phyloP scores from a whole-genome alignment of 495 filamentous ascomycete species.

The Hyaloscypha variabilis region DNA sequence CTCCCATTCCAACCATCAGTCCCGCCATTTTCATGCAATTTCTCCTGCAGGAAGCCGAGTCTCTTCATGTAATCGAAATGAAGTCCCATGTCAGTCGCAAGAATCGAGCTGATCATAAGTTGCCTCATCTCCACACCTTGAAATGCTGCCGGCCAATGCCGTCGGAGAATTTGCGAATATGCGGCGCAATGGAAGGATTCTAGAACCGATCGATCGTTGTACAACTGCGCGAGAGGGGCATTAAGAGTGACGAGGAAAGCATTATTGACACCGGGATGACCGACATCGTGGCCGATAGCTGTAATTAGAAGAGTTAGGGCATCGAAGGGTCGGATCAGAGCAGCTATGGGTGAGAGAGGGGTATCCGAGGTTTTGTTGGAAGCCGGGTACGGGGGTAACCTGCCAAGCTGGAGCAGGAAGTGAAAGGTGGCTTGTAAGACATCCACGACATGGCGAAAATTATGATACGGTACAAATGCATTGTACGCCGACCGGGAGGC shows the following conservation, averaged over 20 bases:
- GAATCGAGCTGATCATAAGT: slow-evolving; percentile 91
- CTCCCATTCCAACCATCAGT: slow-evolving; percentile 74
- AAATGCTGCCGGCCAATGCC: slow-evolving; percentile 87
- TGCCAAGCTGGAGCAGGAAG: slow-evolving; percentile 83
- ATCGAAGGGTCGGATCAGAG: slow-evolving; percentile 79
- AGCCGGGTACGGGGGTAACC: slow-evolving; percentile 66
- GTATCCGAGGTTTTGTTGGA: slow-evolving; percentile 25
- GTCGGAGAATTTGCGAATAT: slow-evolving; percentile 92
- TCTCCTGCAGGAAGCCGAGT: slow-evolving; percentile 74
- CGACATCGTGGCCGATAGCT: slow-evolving; percentile 96
- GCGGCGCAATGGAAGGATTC: slow-evolving; percentile 98
- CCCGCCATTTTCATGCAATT: slow-evolving; percentile 62
- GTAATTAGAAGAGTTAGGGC: slow-evolving; percentile 87
- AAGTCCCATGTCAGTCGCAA: slow-evolving; percentile 95
- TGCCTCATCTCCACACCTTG: slow-evolving; percentile 74
- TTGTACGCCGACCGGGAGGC: slow-evolving; percentile 90
- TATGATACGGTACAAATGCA: slow-evolving; percentile 95
- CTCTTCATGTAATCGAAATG: slow-evolving; percentile 96
- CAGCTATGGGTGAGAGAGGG: slow-evolving; percentile 58
- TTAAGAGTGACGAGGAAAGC: slow-evolving; percentile 92
- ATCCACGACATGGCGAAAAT: slow-evolving; percentile 96
- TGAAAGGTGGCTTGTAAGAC: slow-evolving; percentile 93
- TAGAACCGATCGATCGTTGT: slow-evolving; percentile 95
- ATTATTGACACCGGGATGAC: slow-evolving; percentile 98
- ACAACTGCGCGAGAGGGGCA: slow-evolving; percentile 93